phyloP scores from a whole-genome alignment of 331 rosid genomes.

The Prunus yedoensis region DNA sequence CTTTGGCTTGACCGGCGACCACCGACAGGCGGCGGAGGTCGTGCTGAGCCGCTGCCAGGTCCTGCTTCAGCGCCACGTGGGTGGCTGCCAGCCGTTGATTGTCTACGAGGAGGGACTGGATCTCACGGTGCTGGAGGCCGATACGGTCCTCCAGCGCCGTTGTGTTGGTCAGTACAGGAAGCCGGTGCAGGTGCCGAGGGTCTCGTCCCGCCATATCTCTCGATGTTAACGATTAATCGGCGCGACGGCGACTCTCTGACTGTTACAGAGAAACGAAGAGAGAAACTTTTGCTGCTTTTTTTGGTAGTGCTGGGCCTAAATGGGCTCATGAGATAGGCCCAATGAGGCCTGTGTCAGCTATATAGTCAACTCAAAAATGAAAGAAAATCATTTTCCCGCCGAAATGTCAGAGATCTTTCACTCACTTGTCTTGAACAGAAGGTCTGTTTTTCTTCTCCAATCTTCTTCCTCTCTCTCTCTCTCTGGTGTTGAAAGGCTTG shows the following conservation, averaged over 20 bases:
- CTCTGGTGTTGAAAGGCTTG: background rate
- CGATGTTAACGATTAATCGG: background rate
- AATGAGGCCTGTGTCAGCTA: background rate
- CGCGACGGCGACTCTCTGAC: constrained; percentile 2
- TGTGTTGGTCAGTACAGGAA: constrained; percentile 23
- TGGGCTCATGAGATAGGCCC: background rate
- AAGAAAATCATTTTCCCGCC: constrained; percentile 24
- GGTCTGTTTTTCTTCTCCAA: constrained; percentile 42
- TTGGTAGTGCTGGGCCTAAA: background rate
- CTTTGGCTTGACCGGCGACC: constrained; percentile 47
- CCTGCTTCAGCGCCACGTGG: constrained; percentile 87
- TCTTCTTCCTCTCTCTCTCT: constrained; percentile 3
- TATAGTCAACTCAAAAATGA: background rate
- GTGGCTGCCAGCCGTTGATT: constrained; percentile 83
- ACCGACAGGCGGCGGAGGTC: constrained; percentile 60
- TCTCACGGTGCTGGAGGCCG: constrained; percentile 60
- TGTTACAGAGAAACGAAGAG: background rate
- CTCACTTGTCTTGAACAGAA: constrained; percentile 48
- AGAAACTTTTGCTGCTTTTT: background rate
- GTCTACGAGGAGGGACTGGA: constrained; percentile 69
- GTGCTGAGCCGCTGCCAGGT: constrained; percentile 56
- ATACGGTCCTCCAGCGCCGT: constrained; percentile 62
- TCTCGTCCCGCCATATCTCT: constrained; percentile 22
- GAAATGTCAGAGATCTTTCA: constrained; percentile 55
- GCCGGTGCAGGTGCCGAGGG: constrained; percentile 30